phyloP scores from a whole-genome alignment of 345 rosid genomes.

The Acer yangbiense region DNA sequence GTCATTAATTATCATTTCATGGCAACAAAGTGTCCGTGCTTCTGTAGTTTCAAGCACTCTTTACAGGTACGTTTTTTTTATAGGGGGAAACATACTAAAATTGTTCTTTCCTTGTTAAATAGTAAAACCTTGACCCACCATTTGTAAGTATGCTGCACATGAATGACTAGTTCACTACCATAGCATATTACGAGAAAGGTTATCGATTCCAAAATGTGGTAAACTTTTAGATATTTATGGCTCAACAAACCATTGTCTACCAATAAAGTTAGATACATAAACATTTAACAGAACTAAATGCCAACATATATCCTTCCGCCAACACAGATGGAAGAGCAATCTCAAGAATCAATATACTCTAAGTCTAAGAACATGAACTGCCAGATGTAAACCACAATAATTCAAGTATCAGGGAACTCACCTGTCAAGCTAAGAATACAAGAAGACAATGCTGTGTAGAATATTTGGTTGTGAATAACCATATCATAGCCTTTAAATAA shows the following conservation, averaged over 20 bases:
- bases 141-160: not conserved
- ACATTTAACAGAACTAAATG: not conserved
- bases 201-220: not conserved
- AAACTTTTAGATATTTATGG: not conserved
- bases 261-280: not conserved
- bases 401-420: slow-evolving; percentile 25
- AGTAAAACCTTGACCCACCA: not conserved
- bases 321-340: slow-evolving; percentile 4
- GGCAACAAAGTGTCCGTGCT: not conserved
- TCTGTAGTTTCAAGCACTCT: not conserved
- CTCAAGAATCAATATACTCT: not conserved
- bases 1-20: not conserved
- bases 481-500: slow-evolving; percentile 89
- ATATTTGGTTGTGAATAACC: slow-evolving; percentile 97
- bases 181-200: not conserved
- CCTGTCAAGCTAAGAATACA: slow-evolving; percentile 85
- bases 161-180: not conserved
- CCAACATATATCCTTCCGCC: not conserved
- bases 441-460: slow-evolving; percentile 89
- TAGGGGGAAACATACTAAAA: not conserved
- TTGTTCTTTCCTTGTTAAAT: too few species aligned
- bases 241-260: slow-evolving; percentile 1
- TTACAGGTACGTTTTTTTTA: not conserved
- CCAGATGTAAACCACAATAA: slow-evolving; percentile 3
- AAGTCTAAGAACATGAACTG: slow-evolving; percentile 4